Base-by-base conservation (phyloP, 2,329 filamentous ascomycete genomes). In the Neofusicoccum parvum region DNA sequence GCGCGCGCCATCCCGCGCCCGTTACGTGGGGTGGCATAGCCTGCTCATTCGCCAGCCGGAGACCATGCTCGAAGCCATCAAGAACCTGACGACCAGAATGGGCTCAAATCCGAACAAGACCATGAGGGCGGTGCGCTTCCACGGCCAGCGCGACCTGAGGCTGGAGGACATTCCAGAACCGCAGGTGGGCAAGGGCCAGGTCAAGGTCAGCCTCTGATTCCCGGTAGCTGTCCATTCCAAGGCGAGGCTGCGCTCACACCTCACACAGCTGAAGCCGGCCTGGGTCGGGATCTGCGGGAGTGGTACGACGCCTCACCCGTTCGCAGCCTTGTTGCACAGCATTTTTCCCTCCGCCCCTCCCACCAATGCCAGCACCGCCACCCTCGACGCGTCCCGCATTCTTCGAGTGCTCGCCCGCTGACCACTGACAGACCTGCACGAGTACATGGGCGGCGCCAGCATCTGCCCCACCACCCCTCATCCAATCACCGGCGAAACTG, bases 381-480 rank as follows among this genome's bases (percentile, higher is more conserved):
- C 60, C 20, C 27, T 48, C n/a, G 34, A 37, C 56, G 49, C 50
- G 34, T 39, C 34, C 32, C 10, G 27, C 27, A 46, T 34, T 36
- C 46, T 34, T n/a, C 43, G 46, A 49, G 20, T 17, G 14, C 37
- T 50, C 27, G 34, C 17, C 34, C 12, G 27, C 45, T 41, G 36
- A 66, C 20, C n/a, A 17, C 27, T 48, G 23, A 39, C 51, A 78
- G 77, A 79, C 67, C 72, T 83, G n/a, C 81, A 83, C 67, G 81
- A 83, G 68, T 83, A 81, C 67, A 73, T 82, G 15, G 80, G 79
- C 63, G 81, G 81, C 4, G 77, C 80, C n/a, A 81, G 77, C 64
- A 72, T 83, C 27, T 83, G 82, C 68, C 84, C 83, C 0, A 80
- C 79, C 1, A 80, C 78, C n/a, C 82, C 83, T 3, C 84, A 86